Percentiles rank a stretch among this genome's conserved stretches.
These are phyloP conservation scores for Fusarium concolor DNA, from an alignment of 2,329 filamentous ascomycete genomes.

Conservation along the genomic window DNA sequence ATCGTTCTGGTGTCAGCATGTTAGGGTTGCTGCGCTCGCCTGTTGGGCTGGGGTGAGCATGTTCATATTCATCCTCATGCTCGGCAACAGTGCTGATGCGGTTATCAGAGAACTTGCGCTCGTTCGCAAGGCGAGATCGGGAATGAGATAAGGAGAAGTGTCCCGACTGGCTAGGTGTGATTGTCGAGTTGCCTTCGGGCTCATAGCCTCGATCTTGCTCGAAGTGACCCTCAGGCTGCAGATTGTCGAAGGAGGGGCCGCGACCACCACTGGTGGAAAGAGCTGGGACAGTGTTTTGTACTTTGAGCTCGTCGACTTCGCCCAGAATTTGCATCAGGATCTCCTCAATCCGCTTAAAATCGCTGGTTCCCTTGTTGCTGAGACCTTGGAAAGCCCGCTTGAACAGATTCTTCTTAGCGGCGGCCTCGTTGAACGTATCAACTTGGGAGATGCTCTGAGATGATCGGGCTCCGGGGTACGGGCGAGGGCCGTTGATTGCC, in stretches of 20 bases:
- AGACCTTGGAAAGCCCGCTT: slow-evolving; percentile 92
- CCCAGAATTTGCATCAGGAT: slow-evolving; percentile 92
- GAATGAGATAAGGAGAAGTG: slow-evolving; percentile 73
- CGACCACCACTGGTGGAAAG: slow-evolving; percentile 60
- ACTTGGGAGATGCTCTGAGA: slow-evolving; percentile 67
- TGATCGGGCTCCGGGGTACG: slow-evolving; percentile 77
- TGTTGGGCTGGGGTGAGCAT: slow-evolving; percentile 62
- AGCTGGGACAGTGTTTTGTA: slow-evolving; percentile 62
- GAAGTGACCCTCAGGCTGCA: slow-evolving; percentile 71
- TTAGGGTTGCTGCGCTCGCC: slow-evolving; percentile 58
- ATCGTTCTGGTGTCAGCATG: slow-evolving; percentile 71
- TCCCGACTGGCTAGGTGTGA: slow-evolving; percentile 79
- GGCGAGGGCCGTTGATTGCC: slow-evolving; percentile 85
- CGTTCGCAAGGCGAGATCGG: slow-evolving; percentile 59
- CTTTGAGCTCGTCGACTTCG: slow-evolving; percentile 88
- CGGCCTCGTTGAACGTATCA: slow-evolving; percentile 65
- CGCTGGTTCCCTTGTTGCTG: slow-evolving; percentile 86
- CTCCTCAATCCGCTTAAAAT: slow-evolving; percentile 87
- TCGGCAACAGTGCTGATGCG: slow-evolving; percentile 92
- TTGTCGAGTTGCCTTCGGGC: slow-evolving; percentile 79
- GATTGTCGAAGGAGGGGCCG: slow-evolving; percentile 74
- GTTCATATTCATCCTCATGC: slow-evolving; percentile 77
- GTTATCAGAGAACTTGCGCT: slow-evolving; percentile 75
- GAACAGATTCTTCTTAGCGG: slow-evolving; percentile 92
- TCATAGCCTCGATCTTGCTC: slow-evolving; percentile 83